Base-by-base conservation (phyloP, 1,139 yeast genomes). In the Scheffersomyces segobiensis region DNA sequence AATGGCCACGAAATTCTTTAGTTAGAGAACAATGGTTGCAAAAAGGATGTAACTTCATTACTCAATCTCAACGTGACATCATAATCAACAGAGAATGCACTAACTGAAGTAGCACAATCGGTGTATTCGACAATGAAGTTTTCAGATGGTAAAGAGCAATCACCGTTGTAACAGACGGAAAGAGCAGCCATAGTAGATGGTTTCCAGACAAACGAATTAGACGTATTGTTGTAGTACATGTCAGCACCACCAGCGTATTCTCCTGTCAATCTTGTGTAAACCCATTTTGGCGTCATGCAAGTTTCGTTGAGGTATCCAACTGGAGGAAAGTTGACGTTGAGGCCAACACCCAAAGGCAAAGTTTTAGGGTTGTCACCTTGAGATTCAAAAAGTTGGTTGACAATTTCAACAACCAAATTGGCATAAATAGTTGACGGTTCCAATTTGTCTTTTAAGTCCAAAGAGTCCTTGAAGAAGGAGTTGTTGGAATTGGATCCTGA, bases 301-400 rank as follows among this genome's bases (percentile, higher is more conserved):
- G 68, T 57, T 49, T 70, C 69, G 50, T 69, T 66, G 49, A 71
- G 71, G 59, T 71, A 60, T 1, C 82, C 81, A 42, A 78, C 83
- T 22, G 68, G 67, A 53, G 85, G 86, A 68, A 81, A 73, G 70
- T 82, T 82, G 57, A 83, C 81, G 62, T 79, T 81, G 56, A 83
- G 58, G 54, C 86, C 86, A 49, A 77, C 74, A 56, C 81, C 79
- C 55, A 72, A 59, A 24, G 86, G 86, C 61, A 83, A 67, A 49
- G 76, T 64, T 62, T 74, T 65, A 18, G 68, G 62, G 60, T 68
- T 68, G 51, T 67, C 69, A 56, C 75, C 77, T 60, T 72, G 74
- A 42, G 67, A 60, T 8, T 66, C 66, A 58, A 81, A 76, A 55
- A 83, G 61, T n/a, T 72, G 62, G 60, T 76, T 69, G 50, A 80